phyloP scores from a whole-genome alignment of 1,284 basidiomycete species.

The Phylloporus sp. region DNA sequence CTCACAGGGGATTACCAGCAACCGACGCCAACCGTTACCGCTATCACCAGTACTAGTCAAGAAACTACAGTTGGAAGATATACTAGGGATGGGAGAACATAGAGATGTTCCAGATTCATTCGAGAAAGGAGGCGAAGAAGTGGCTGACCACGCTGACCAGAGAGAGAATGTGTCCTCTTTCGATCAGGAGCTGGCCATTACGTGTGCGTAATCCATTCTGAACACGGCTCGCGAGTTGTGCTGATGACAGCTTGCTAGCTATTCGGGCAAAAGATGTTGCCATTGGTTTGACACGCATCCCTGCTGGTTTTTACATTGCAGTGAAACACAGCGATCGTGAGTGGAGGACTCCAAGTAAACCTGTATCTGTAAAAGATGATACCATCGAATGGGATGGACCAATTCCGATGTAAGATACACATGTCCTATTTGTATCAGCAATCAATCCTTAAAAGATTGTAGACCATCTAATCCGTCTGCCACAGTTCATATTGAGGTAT shows the following conservation, averaged over 20 bases:
- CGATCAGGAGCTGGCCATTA: not conserved
- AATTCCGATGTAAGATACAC: not conserved
- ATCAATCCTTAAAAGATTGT: not conserved
- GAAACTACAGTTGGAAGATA: no score
- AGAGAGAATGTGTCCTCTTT: not conserved
- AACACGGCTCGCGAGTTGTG: not conserved
- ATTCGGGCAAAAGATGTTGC: not conserved
- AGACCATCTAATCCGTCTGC: not conserved
- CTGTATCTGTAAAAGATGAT: not conserved
- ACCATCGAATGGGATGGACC: not conserved
- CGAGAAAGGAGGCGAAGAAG: not conserved
- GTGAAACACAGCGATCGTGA: not conserved
- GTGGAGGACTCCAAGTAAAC: not conserved
- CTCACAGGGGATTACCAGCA: no score
- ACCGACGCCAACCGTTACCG: no score
- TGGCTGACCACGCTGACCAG: no score
- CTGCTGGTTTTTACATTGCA: not conserved
- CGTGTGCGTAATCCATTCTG: not conserved
- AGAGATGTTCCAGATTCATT: not conserved
- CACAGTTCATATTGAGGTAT: not conserved
- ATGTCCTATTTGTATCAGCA: not conserved
- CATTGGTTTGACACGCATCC: not conserved
- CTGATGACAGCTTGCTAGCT: not conserved
- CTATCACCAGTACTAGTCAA: no score
- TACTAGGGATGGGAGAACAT: no score